Percentiles rank a stretch among this genome's conserved stretches.
Conservation (phyloP, 495 filamentous ascomycete genomes). For the Penicillium coffeae region DNA sequence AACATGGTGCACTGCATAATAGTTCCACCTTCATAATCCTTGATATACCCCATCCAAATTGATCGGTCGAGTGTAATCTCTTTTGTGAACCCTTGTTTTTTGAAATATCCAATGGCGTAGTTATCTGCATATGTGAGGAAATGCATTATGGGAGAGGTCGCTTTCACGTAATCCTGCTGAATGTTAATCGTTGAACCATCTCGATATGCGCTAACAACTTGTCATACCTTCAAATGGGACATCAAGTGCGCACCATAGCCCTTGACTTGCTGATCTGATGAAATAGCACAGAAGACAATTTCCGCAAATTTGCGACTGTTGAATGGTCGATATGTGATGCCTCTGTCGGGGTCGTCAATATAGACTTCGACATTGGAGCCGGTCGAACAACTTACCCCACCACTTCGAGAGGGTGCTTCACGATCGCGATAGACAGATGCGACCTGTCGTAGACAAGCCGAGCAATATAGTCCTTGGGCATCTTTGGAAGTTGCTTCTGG, state of each 20-base stretch:
- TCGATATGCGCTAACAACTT: not conserved
- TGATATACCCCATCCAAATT: conserved; percentile 99
- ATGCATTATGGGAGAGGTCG: conserved; percentile 94
- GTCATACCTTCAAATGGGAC: conserved; percentile 80
- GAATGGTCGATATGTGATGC: conserved; percentile 96
- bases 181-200: not conserved
- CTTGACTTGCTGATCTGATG: conserved; percentile 96
- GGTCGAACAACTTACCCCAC: conserved; percentile 58
- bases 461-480: conserved; percentile 99
- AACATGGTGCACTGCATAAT: conserved; percentile 99
- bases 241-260: conserved; percentile 97
- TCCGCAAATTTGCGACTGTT: conserved; percentile 91
- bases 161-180: conserved; percentile 84
- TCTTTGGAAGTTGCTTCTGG: conserved; percentile 96
- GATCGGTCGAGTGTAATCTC: conserved; percentile 89
- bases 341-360: conserved; percentile 46
- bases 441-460: conserved; percentile 95
- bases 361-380: not conserved
- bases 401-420: conserved; percentile 92
- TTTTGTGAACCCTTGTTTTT: conserved; percentile 98
- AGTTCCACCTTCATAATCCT: conserved; percentile 97
- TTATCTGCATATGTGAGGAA: conserved; percentile 99
- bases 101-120: conserved; percentile 98
- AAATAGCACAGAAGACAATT: conserved; percentile 98
- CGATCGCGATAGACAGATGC: conserved; percentile 92